A percentile compares a stretch with the other conserved stretches of the same genome.
These are phyloP conservation scores for Amaranthus cruentus DNA, from an alignment of 148 eudicot species.

Conservation along the genomic window DNA sequence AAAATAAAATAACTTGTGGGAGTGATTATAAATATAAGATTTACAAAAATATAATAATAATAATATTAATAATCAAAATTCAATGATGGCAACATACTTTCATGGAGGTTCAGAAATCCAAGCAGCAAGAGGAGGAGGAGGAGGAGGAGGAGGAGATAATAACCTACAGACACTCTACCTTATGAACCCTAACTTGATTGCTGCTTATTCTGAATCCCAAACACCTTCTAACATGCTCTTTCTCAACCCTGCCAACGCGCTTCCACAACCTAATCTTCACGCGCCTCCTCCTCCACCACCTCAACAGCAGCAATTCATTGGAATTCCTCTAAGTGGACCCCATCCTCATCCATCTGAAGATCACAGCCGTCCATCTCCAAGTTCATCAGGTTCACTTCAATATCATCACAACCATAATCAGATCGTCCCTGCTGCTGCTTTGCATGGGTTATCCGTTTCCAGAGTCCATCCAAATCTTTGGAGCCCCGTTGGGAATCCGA, in stretches of 20 bases:
- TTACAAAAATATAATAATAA: neutral
- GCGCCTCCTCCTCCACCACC: conserved; percentile 28
- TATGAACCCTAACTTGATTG: conserved; percentile 62
- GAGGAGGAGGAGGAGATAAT: conserved; percentile 18
- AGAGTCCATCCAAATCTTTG: conserved; percentile 56
- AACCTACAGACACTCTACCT: conserved; percentile 66
- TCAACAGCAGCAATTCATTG: conserved; percentile 55
- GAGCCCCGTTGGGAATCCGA: conserved; percentile 44
- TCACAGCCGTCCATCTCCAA: conserved; percentile 18
- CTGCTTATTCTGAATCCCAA: conserved; percentile 29
- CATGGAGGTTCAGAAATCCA: conserved; percentile 70
- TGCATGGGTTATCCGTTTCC: conserved; percentile 36
- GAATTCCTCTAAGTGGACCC: conserved; percentile 45
- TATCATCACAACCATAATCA: conserved; percentile 10
- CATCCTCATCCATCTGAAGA: conserved; percentile 19
- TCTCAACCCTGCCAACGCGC: conserved; percentile 27
- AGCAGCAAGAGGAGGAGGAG: conserved; percentile 18
- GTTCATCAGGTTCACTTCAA: conserved; percentile 24
- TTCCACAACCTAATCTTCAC: conserved; percentile 15
- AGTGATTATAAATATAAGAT: neutral
- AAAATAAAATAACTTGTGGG: neutral
- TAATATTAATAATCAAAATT: neutral
- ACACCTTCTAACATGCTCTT: conserved; percentile 38
- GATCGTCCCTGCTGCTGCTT: conserved; percentile 12
- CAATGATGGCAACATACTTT: conserved; percentile 58